Percentiles rank a stretch among this genome's conserved stretches.
These are phyloP conservation scores for Paramecium caudatum DNA, from an alignment of 73 alveolate genomes.

Conservation along the genomic window DNA sequence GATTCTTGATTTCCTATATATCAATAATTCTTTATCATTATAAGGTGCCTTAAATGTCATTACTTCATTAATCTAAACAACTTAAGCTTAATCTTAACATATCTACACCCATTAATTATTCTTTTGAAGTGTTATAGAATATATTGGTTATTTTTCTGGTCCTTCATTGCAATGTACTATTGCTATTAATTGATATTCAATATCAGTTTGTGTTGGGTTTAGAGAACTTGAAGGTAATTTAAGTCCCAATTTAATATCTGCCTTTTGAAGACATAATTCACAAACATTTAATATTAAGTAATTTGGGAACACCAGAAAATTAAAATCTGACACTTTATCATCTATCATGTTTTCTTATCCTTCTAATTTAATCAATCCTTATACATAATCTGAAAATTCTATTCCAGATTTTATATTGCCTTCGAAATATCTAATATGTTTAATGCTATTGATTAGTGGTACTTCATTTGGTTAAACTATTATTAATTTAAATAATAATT, in stretches of 20 bases:
- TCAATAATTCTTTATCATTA: constrained; percentile 56
- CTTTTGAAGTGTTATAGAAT: background rate
- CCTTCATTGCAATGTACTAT: constrained; percentile 17
- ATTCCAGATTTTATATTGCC: background rate
- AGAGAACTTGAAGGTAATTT: background rate
- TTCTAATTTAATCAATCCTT: constrained; percentile 30
- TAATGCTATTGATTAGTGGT: constrained; percentile 51
- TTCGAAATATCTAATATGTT: constrained; percentile 56
- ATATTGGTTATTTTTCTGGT: background rate
- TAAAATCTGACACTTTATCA: constrained; percentile 2
- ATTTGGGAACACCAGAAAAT: constrained; percentile 27
- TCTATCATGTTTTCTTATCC: constrained; percentile 41
- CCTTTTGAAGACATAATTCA: constrained; percentile 33
- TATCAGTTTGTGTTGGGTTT: background rate
- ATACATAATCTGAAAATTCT: background rate
- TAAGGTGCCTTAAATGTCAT: constrained; percentile 8
- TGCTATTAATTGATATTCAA: constrained; percentile 5
- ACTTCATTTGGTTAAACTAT: constrained; percentile 56
- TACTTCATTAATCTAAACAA: background rate
- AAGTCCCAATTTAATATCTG: background rate
- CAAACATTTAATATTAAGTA: constrained; percentile 33
- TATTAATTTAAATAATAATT: background rate
- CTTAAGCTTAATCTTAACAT: background rate
- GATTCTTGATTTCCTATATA: background rate
- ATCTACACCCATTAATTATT: constrained; percentile 46